Conservation (phyloP, 2,329 filamentous ascomycete species). For the Calycina herbarum region DNA sequence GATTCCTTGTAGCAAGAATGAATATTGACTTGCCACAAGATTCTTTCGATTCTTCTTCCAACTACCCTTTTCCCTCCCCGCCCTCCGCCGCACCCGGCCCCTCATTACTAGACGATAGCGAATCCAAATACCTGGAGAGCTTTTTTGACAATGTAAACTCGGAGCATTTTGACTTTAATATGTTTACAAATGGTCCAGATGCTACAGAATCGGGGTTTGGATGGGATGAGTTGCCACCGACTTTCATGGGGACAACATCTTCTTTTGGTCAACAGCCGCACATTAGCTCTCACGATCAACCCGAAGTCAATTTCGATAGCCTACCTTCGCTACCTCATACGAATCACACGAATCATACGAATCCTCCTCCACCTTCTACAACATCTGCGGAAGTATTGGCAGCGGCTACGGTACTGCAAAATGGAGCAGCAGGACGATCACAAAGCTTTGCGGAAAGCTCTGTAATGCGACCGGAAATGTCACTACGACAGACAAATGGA, state of each 20-base stretch:
- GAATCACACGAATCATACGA: neutral
- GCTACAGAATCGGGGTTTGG: conserved; percentile 49
- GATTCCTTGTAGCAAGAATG: neutral
- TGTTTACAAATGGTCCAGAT: conserved; percentile 47
- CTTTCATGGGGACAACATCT: conserved; percentile 65
- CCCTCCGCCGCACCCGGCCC: conserved; percentile 65
- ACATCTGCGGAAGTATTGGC: conserved; percentile 57
- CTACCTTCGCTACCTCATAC: conserved; percentile 26
- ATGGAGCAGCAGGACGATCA: conserved; percentile 37
- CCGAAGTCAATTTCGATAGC: conserved; percentile 25
- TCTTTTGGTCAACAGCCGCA: conserved; percentile 54
- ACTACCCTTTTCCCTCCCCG: conserved; percentile 50
- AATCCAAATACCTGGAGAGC: conserved; percentile 56
- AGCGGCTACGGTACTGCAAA: conserved; percentile 55
- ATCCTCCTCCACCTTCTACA: conserved; percentile 22
- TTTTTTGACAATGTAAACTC: conserved; percentile 58
- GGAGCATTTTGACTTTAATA: conserved; percentile 50
- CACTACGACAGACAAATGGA: conserved; percentile 21
- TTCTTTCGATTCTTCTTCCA: conserved; percentile 45
- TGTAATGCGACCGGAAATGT: conserved; percentile 26
- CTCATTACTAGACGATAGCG: conserved; percentile 63
- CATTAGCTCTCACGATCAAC: conserved; percentile 22
- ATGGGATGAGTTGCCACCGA: conserved; percentile 62
- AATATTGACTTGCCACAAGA: conserved; percentile 39
- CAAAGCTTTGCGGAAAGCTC: conserved; percentile 34